Conservation (phyloP, 2,329 filamentous ascomycete species). For the Juglanconis oblonga region DNA sequence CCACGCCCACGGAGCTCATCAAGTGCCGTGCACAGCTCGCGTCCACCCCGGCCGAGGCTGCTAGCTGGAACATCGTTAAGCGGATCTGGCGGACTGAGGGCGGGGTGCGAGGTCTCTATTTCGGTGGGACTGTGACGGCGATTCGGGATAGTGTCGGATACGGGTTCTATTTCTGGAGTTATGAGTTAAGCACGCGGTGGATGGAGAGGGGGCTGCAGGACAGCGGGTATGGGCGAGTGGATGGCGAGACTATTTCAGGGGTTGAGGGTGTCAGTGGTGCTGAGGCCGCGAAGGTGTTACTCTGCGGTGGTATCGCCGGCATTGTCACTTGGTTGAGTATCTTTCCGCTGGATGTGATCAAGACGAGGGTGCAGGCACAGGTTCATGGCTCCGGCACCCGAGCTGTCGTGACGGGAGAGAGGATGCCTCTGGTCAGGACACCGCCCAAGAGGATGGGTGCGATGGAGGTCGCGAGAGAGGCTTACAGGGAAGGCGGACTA, state of each 20-base stretch:
- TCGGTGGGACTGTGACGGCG: slow-evolving; percentile 77
- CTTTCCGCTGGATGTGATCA: slow-evolving; percentile 88
- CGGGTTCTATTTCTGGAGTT: slow-evolving; percentile 96
- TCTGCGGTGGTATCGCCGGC: slow-evolving; percentile 85
- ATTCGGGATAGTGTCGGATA: slow-evolving; percentile 88
- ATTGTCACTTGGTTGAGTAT: slow-evolving; percentile 86
- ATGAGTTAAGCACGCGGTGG: slow-evolving; percentile 69
- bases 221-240: background rate
- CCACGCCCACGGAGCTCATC: slow-evolving; percentile 83
- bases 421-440: slow-evolving; percentile 27
- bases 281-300: slow-evolving; percentile 61
- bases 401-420: slow-evolving; percentile 21
- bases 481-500: slow-evolving; percentile 63
- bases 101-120: slow-evolving; percentile 69
- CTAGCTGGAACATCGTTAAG: slow-evolving; percentile 62
- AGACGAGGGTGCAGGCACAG: slow-evolving; percentile 87
- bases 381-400: slow-evolving; percentile 25
- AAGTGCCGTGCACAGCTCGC: slow-evolving; percentile 84
- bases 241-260: background rate
- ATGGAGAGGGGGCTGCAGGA: slow-evolving; percentile 33
- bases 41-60: slow-evolving; percentile 34
- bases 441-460: slow-evolving; percentile 44
- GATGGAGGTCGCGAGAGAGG: slow-evolving; percentile 60
- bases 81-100: slow-evolving; percentile 56
- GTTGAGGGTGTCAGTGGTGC: slow-evolving; percentile 27